Percentiles rank a stretch among this genome's conserved stretches.
Evolutionary conservation across 2,329 filamentous ascomycete species (phyloP).

Genomic region (Rosellinia necatrix): DNA sequence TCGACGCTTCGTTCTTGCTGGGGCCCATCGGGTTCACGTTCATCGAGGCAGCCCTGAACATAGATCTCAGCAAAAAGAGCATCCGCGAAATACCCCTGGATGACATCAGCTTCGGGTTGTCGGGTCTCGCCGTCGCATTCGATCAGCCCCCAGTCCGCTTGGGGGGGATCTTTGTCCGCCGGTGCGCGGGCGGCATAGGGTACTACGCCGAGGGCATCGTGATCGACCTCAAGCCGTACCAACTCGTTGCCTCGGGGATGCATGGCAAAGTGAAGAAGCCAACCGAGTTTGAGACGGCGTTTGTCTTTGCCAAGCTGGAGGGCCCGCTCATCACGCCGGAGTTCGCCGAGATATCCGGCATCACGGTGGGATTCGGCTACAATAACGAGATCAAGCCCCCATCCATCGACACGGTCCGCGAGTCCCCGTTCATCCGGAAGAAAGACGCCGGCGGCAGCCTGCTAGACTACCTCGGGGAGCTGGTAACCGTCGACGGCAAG

Average conservation of each 20-base stretch:
- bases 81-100: neutral
- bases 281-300: no score
- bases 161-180: neutral
- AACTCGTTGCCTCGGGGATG: neutral
- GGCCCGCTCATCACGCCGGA: constrained; percentile 5
- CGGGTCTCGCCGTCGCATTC: neutral
- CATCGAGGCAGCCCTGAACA: neutral
- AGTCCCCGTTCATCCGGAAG: constrained; percentile 8
- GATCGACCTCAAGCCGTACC: neutral
- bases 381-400: neutral
- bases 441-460: neutral
- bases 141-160: neutral
- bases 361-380: constrained; percentile 12
- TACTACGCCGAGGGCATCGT: neutral
- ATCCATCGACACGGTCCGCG: neutral
- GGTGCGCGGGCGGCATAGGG: neutral
- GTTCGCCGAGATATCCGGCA: constrained; percentile 12
- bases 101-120: neutral
- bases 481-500: neutral
- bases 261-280: neutral
- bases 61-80: neutral
- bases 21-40: neutral
- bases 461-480: neutral
- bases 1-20: neutral
- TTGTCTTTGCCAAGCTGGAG: constrained; percentile 2